A percentile compares a stretch with the other conserved stretches of the same genome.
phyloP scores from a whole-genome alignment of 2,329 filamentous ascomycete genomes.

The Pestalotiopsis sp. region DNA sequence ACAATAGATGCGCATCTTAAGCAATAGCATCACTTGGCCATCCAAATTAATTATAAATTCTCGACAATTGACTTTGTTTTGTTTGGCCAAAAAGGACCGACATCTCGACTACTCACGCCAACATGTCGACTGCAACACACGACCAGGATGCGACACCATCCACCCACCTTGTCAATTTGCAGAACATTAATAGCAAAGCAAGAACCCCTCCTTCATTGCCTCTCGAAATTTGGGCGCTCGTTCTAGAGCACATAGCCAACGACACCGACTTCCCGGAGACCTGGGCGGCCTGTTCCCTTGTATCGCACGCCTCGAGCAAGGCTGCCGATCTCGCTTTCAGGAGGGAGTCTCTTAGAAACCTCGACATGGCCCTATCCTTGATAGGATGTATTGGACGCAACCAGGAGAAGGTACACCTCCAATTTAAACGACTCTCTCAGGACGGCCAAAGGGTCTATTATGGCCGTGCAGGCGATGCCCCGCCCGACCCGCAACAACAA shows the following conservation, averaged over 20 bases:
- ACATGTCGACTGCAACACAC: not conserved
- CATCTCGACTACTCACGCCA: too few relatives aligned
- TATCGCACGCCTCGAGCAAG: conserved; percentile 5
- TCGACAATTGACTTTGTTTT: not conserved
- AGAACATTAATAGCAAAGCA: not conserved
- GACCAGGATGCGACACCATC: not conserved
- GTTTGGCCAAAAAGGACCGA: too few relatives aligned
- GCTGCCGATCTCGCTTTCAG: conserved; percentile 12
- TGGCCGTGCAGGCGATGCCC: not conserved
- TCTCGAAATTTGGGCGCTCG: conserved; percentile 11
- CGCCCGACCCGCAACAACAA: not conserved
- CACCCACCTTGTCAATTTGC: not conserved
- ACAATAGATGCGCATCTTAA: not conserved
- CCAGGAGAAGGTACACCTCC: not conserved
- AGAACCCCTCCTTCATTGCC: not conserved
- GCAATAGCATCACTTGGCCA: not conserved
- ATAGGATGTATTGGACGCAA: conserved; percentile 3
- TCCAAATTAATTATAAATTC: not conserved
- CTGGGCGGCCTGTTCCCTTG: conserved; percentile 11
- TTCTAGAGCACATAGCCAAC: conserved; percentile 10
- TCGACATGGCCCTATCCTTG: conserved; percentile 12
- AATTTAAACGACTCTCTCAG: conserved; percentile 11
- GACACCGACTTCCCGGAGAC: conserved; percentile 11
- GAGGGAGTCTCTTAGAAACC: conserved; percentile 1
- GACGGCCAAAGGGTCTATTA: conserved; percentile 11